Evolutionary conservation across 140 eudicot species (phyloP).

Genomic region (Anethum foeniculum): DNA sequence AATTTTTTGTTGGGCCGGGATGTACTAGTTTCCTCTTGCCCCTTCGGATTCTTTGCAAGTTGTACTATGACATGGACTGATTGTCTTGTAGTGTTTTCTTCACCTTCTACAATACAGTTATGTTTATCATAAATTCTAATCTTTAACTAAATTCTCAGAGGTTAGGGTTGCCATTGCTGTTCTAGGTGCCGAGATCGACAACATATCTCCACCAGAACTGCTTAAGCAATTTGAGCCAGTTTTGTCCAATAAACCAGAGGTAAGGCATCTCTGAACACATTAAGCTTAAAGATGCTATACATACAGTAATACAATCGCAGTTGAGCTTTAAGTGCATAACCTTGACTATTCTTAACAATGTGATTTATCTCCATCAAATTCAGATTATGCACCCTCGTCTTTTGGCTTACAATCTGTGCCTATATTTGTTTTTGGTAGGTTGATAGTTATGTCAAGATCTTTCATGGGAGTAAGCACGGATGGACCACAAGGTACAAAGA

Average conservation of each 20-base stretch:
- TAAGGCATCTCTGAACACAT: neutral
- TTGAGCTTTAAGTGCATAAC: neutral
- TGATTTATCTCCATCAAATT: neutral
- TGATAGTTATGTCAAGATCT: constrained; percentile 28
- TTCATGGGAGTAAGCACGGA: constrained; percentile 32
- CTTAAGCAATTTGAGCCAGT: constrained; percentile 44
- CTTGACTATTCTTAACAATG: neutral
- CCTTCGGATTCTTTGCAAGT: neutral
- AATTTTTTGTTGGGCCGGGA: neutral
- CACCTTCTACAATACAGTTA: neutral
- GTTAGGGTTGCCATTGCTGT: constrained; percentile 48
- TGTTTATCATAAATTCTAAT: neutral
- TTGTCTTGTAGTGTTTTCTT: neutral
- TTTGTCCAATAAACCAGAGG: constrained; percentile 27
- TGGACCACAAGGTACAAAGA: constrained; percentile 35
- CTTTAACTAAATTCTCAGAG: constrained; percentile 24
- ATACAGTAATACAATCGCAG: neutral
- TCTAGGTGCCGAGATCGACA: constrained; percentile 57
- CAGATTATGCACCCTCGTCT: neutral
- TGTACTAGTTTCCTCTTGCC: neutral
- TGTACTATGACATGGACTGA: too few relatives aligned
- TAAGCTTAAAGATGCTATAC: neutral
- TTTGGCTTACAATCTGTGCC: neutral
- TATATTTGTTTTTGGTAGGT: constrained; percentile 13
- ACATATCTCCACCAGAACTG: constrained; percentile 46